Evolutionary conservation across 129 eudicot species (phyloP), one percentile per base, ranked within the genome.

Genomic region (Pittosporum tobira): DNA sequence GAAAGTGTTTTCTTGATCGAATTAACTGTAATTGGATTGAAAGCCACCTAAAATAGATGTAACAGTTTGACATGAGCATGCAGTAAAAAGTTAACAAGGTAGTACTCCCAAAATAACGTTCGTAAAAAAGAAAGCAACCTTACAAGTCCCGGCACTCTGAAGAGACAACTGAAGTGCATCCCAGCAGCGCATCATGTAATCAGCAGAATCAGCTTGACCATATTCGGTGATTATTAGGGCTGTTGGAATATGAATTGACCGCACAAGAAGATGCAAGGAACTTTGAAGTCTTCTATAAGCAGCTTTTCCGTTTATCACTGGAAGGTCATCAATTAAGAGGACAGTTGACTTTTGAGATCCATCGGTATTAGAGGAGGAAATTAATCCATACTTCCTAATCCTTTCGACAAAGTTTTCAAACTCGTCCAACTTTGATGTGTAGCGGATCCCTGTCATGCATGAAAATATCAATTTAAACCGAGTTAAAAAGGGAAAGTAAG

Each of bases 311-410:
- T 81, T 78, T 59, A 78, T 77, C 18, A 81, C 87, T 15, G 99
- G 99, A 67, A 91, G 94, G 75, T 91, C 99, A 70, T 91, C 99
- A 70, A 91, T 81, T 63, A 91, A 67, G 28, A 91, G 82, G 22
- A 83, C 61, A 61, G 65, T 11, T 34, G 81, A 73, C 51, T 77
- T 55, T 57, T 75, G 67, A 15, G 78, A 54, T 57, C 64, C 64
- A 19, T 66, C 57, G 9, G 55, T 69, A 45, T 42, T 22, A 26
- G 94, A 77, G n/a, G 80, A 71, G 30, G 84, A 42, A 68, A 83
- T 72, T 34, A 81, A 34, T 60, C 96, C 94, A 62, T 80, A 91
- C 73, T 91, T 91, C 62, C 94, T 79, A 64, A 70, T 76, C 74
- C 70, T 78, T 37, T 91, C 99, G 7, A 87, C 90, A 56, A 91